Base-by-base conservation (phyloP, 2,329 filamentous ascomycete genomes). In the Fonsecaea pedrosoi region DNA sequence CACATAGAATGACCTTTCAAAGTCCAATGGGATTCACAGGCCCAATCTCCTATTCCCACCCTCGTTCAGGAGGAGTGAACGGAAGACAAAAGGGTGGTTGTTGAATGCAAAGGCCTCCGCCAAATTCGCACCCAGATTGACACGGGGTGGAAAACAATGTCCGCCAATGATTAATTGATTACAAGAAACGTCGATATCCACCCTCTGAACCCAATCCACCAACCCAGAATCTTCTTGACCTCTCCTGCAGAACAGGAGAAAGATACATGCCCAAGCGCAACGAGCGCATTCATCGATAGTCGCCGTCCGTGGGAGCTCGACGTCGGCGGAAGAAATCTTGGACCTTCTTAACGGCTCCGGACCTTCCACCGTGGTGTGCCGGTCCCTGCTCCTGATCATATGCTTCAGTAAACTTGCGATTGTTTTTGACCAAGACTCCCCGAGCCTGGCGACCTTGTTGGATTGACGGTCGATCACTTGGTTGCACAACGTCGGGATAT, bases 291-390 rank as follows among this genome's bases (percentile, higher is more conserved):
- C 37, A 64, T 55, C 66, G 66, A 65, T 62, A 60, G 21, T 66
- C 61, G 53, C 38, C 68, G 18, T 70, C 67, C n/a, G 58, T 59
- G 4, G 67, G 67, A 50, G 65, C 61, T 12, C 66, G 68, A 18
- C 68, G 68, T 77, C 94, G 86, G 73, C 95, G 86, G 83, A 99
- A 99, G 79, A 98, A 97, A 81, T 99, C 94, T 94, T 99, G 98
- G 45, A 99, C 95, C 76, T 92, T 89, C 77, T 94, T 90, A 13
- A 94, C 93, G 2, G 93, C 91, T 64, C 92, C 92, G 70, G 89
- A 94, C 78, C 91, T 96, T 54, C 94, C 94, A 37, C 89, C 89
- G 74, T 93, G 89, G 60, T 89, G 87, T 58, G 87, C 86, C 25
- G 75, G 75, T 50, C 80, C 78, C 18, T 77, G 75, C 72, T 92